Percentiles rank a stretch among this genome's conserved stretches.
phyloP scores from a whole-genome alignment of 2,329 filamentous ascomycete species.

The Cordyceps cicadae region DNA sequence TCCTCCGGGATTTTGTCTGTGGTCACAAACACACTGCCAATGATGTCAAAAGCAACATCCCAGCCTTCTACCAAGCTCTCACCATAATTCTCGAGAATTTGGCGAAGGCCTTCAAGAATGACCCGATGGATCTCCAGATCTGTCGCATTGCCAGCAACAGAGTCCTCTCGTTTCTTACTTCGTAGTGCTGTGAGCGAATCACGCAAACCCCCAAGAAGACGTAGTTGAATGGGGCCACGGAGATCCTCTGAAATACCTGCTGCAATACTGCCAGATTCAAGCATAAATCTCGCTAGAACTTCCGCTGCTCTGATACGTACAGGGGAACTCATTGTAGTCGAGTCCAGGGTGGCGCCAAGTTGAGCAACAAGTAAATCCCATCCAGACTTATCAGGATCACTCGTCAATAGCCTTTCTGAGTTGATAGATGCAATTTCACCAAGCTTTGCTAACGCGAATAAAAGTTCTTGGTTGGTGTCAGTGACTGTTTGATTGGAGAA shows the following conservation, averaged over 20 bases:
- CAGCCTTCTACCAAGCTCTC: conserved; percentile 77
- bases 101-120: conserved; percentile 70
- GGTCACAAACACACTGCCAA: conserved; percentile 67
- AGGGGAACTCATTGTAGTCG: conserved; percentile 37
- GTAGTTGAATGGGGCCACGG: conserved; percentile 58
- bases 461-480: conserved; percentile 51
- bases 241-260: conserved; percentile 40
- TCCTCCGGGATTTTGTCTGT: conserved; percentile 27
- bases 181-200: conserved; percentile 51
- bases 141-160: conserved; percentile 51
- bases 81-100: conserved; percentile 78
- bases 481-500: conserved; percentile 36
- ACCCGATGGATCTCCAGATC: conserved; percentile 76
- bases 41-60: conserved; percentile 76
- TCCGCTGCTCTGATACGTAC: conserved; percentile 56
- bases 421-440: conserved; percentile 68
- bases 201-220: conserved; percentile 59
- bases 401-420: conserved; percentile 62
- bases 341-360: conserved; percentile 43
- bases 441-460: conserved; percentile 64
- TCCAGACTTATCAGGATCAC: conserved; percentile 59
- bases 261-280: conserved; percentile 51
- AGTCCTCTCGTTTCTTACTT: conserved; percentile 40
- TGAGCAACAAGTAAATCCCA: conserved; percentile 61
- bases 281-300: conserved; percentile 49